Base-by-base conservation (phyloP, 2,329 filamentous ascomycete genomes). In the Fusarium sp. region DNA sequence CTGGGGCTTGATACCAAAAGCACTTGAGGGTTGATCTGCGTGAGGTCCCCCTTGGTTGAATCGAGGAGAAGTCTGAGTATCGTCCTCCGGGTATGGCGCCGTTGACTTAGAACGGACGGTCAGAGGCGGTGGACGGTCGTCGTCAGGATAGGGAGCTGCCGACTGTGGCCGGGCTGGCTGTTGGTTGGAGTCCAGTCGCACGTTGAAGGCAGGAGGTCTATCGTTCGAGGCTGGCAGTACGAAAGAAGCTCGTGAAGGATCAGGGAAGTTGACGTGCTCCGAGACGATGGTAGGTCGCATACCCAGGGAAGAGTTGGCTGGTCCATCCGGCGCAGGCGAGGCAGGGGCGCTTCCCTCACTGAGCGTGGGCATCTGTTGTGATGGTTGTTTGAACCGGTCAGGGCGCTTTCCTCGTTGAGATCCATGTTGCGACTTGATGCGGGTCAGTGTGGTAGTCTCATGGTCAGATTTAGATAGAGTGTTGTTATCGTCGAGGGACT, bases 401-500 rank as follows among this genome's bases (percentile, higher is more conserved):
- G 89, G 89, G 56, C 89, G 83, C 74, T 85, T 84, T 32, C 89
- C 89, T 52, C 88, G 83, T 76, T 91, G 89, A 18, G 91, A 92
- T 18, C 91, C 91, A 75, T 94, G 89, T 71, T 91, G 89, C 6
- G 90, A 94, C 80, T 92, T 97, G 83, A 99, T 98, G 56, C 92
- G 89, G 53, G 89, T 91, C 71, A 99, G 89, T 0, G 96, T 95
- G 44, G 97, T 91, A 59, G 94, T 93, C 80, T 98, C 95, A 78
- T 99, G 96, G 76, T 98, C 96, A 73, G 91, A 88, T 82, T 95
- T 95, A 4, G 94, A 97, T 49, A 98, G 85, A 6, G 92, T 92
- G 80, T 93, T 93, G 59, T 93, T 92, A 73, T 93, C 90, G 49
- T 89, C 91, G 55, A 99, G 90, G 53, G 93, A 94, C 51, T 97